These are phyloP conservation scores for Fomitopsis schrenkii DNA, from an alignment of 1,284 basidiomycete genomes.

Conservation along the genomic window DNA sequence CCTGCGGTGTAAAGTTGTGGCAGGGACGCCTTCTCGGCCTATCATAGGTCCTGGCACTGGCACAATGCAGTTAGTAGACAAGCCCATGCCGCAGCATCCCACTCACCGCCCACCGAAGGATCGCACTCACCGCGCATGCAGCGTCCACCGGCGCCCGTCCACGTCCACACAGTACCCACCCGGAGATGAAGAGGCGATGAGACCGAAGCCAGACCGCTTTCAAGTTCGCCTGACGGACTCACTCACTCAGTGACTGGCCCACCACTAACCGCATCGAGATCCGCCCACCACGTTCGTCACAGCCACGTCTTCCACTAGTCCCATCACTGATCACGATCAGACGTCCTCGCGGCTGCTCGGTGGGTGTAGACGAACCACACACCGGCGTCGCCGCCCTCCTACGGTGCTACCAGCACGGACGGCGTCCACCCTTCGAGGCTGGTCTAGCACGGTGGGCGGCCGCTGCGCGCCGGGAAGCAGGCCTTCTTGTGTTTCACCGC, in stretches of 20 bases:
- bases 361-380: not conserved
- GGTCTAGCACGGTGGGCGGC: not conserved
- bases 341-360: not conserved
- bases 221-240: not conserved
- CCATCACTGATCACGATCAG: not conserved
- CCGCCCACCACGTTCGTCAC: no score
- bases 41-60: no score
- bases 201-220: no score
- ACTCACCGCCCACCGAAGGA: not conserved
- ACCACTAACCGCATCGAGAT: not conserved
- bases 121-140: no score
- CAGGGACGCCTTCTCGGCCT: no score
- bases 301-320: no score
- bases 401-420: not conserved
- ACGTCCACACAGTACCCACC: not conserved
- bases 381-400: not conserved
- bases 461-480: no score
- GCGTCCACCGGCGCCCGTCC: no score
- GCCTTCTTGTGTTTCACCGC: no score
- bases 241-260: not conserved
- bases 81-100: not conserved
- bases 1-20: no score
- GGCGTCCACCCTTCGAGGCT: not conserved
- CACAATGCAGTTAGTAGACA: no score
- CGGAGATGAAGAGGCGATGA: not conserved